Evolutionary conservation across 306 rosid species (phyloP).

Genomic region (Astragalus glycyphyllos): DNA sequence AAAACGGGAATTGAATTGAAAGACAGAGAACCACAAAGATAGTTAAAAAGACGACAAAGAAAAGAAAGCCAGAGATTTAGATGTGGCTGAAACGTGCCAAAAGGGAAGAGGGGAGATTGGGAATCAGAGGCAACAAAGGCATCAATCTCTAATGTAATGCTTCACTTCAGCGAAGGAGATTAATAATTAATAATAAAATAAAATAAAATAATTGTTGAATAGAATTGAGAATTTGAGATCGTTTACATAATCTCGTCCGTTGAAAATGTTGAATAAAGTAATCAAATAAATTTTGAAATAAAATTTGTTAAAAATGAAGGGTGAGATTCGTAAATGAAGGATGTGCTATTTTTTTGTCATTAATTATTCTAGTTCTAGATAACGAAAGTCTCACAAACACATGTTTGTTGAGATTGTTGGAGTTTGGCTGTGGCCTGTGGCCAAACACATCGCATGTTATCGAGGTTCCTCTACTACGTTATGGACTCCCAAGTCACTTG

Average conservation of each 20-base stretch:
- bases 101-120: conserved; percentile 8
- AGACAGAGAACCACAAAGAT: conserved; percentile 47
- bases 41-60: conserved; percentile 40
- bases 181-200: no score
- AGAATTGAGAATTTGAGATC: no score
- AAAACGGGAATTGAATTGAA: conserved; percentile 36
- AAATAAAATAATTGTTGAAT: no score
- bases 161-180: background rate
- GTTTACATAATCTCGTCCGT: background rate
- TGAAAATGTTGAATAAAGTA: background rate
- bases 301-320: background rate
- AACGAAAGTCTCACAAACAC: no score
- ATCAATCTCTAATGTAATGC: background rate
- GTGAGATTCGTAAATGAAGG: background rate
- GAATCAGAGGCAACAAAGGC: conserved; percentile 16
- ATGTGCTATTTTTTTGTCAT: no score
- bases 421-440: no score
- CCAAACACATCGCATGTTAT: no score
- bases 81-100: conserved; percentile 21
- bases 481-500: no score
- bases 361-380: no score
- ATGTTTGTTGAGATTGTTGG: no score
- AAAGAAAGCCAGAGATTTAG: conserved; percentile 20
- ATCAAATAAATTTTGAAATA: no score
- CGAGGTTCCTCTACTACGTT: no score